Evolutionary conservation across 495 filamentous ascomycete genomes (phyloP).

Genomic region (Sporormia fimetaria): DNA sequence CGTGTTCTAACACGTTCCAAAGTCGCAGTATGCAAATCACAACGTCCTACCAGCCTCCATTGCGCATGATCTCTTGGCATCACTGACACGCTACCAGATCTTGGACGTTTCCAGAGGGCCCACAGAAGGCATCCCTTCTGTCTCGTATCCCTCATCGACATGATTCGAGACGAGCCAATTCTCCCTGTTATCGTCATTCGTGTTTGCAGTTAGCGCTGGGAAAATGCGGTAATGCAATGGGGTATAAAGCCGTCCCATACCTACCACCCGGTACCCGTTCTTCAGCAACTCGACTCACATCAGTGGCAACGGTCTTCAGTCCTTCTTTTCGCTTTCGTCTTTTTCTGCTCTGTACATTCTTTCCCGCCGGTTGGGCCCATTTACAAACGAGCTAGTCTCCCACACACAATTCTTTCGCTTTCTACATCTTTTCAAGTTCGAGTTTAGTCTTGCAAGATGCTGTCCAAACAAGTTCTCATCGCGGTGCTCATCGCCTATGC

Average conservation of each 20-base stretch:
- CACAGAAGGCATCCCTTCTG: background rate
- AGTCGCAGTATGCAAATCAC: constrained; percentile 22
- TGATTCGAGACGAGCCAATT: constrained; percentile 19
- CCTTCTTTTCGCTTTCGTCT: constrained; percentile 12
- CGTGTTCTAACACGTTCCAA: constrained; percentile 11
- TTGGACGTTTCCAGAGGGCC: background rate
- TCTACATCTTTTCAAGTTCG: constrained; percentile 22
- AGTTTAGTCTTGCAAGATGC: constrained; percentile 35
- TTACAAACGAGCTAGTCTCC: constrained; percentile 32
- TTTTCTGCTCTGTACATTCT: constrained; percentile 17
- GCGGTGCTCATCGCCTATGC: constrained; percentile 36
- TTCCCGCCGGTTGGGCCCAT: constrained; percentile 35
- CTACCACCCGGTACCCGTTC: background rate
- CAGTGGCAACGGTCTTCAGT: constrained; percentile 9
- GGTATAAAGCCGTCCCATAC: constrained; percentile 8
- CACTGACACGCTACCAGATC: constrained; percentile 11
- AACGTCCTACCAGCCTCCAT: constrained; percentile 10
- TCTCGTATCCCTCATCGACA: constrained; percentile 1
- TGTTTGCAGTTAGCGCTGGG: constrained; percentile 5
- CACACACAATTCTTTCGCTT: constrained; percentile 24
- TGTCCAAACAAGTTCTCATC: constrained; percentile 35
- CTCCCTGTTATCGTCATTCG: constrained; percentile 3
- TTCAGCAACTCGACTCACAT: constrained; percentile 10
- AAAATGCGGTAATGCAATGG: background rate
- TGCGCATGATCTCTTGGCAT: constrained; percentile 21